phyloP scores from a whole-genome alignment of 306 rosid genomes.

The Cercis canadensis region DNA sequence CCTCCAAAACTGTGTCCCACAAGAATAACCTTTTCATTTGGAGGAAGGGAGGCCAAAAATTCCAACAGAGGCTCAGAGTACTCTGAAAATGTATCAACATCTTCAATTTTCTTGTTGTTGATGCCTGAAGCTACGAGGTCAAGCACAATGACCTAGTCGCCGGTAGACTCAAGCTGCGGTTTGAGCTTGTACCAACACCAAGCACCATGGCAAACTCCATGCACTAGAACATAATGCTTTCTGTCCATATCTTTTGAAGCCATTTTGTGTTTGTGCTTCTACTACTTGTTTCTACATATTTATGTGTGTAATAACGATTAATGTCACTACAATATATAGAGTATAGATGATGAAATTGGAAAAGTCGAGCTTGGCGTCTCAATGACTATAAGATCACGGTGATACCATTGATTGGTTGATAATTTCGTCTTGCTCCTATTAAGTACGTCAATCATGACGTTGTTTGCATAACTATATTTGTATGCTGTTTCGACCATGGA shows the following conservation, averaged over 20 bases:
- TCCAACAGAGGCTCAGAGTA: conserved; percentile 67
- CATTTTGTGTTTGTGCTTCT: not conserved
- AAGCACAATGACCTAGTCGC: conserved; percentile 58
- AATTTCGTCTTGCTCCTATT: too few species aligned
- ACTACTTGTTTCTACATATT: too few species aligned
- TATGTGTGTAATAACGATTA: too few species aligned
- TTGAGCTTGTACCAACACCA: conserved; percentile 85
- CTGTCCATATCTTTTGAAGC: not conserved
- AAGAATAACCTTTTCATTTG: conserved; percentile 57
- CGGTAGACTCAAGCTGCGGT: conserved; percentile 57
- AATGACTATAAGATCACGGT: too few species aligned
- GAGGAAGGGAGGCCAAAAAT: conserved; percentile 45
- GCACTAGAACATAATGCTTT: conserved; percentile 70
- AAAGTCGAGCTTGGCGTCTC: too few species aligned
- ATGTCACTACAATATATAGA: too few species aligned
- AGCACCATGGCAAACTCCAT: conserved; percentile 81
- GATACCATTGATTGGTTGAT: too few species aligned
- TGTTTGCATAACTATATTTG: too few species aligned
- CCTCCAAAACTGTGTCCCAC: conserved; percentile 89
- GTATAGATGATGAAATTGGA: too few species aligned
- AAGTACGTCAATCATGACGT: too few species aligned
- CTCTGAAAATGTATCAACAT: conserved; percentile 44
- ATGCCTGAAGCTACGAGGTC: conserved; percentile 70
- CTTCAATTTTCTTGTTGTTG: conserved; percentile 47
- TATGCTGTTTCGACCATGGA: conserved; percentile 34